Base-by-base conservation (phyloP, 1,284 basidiomycete genomes). In the Irpex sp. region DNA sequence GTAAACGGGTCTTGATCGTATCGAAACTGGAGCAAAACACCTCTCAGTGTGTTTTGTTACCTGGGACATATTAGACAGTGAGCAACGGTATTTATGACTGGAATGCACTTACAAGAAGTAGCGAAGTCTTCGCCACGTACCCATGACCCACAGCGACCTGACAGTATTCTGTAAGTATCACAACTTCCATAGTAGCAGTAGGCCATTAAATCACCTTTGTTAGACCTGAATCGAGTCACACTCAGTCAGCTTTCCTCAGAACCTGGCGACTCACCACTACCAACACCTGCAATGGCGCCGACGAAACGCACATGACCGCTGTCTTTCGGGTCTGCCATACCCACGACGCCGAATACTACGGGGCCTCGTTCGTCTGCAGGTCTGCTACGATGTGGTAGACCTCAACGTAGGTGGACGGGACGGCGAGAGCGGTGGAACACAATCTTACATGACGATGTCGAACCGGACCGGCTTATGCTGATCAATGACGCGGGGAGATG, bases 1-100 rank as follows among this genome's bases (percentile, higher is more conserved):
- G 90, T 69, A 92, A 72, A 18, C 89, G 83, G 2, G 88, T 87
- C 72, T 92, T 91, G 68, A 92, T 81, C 14, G 87, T 90, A 69
- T 90, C 87, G 70, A 89, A 88, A 3, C 84, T 87, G 64, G 8
- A 6, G 35, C 9, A 12, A 2, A 23, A 23, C 23, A 4, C 4
- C 23, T 23, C 10, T 49, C 5, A 21, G 35, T n/a, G 18, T 19
- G 28, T 18, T 16, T 1, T 7, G 28, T 1, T 33, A 1, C 28
- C 28, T 33, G 2, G 28, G 2, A 33, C 28, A 7, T 33, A 33
- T 33, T 7, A 33, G 28, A 33, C 28, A 33, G 28, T 33, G 28
- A 33, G 28, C 28, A 33, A 33, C 28, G 28, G 6, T 7, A 33
- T 33, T 33, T 33, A 7, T 33, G 28, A 33, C 28, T 33, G 28